Evolutionary conservation across 2,329 filamentous ascomycete species (phyloP), one percentile per base, ranked within the genome.

Genomic region (Paecilomyces formosus): DNA sequence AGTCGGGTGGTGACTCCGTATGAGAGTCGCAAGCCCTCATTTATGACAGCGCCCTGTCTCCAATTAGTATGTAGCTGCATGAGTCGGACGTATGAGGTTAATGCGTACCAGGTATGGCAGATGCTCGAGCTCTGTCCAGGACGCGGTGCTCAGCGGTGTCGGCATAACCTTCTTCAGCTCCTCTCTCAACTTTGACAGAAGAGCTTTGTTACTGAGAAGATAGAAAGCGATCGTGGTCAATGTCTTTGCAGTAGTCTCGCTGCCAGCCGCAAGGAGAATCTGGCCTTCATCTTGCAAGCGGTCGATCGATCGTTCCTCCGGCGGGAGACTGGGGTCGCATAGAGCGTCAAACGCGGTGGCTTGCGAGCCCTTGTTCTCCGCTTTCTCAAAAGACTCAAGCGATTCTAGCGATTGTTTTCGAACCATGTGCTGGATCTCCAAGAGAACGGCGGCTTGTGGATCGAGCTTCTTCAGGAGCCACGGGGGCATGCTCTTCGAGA

Each of bases 91-190:
- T 26, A 26, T 12, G 28, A 53, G 51, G 22, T 12, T 15, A 8
- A 26, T n/a, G 18, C 8, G 30, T 61, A 70, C 70, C 58, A 77
- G 57, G 59, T 78, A 80, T 0, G 77, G 74, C 8, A 79, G 64
- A 52, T 72, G 64, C 61, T 80, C 71, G 6, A 78, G 64, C 22
- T 70, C 59, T 3, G 62, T 65, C 67, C 69, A 71, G 1, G 65
- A 62, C 5, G 69, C 61, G 5, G 57, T 55, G 18, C 58, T 57
- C 0, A 64, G 58, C 7, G 67, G 63, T 13, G 62, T 64, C 0
- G 69, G 71, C 61, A 74, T 66, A 6, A 70, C 63, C 1, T 60
- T 54, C 31, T 61, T 60, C 24, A 75, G 58, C 28, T 75, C 72
- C 9, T 63, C 57, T 4, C 67, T 65, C 18, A 74, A 57, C 53